phyloP scores from a whole-genome alignment of 345 rosid genomes.

The Gossypium anomalum region DNA sequence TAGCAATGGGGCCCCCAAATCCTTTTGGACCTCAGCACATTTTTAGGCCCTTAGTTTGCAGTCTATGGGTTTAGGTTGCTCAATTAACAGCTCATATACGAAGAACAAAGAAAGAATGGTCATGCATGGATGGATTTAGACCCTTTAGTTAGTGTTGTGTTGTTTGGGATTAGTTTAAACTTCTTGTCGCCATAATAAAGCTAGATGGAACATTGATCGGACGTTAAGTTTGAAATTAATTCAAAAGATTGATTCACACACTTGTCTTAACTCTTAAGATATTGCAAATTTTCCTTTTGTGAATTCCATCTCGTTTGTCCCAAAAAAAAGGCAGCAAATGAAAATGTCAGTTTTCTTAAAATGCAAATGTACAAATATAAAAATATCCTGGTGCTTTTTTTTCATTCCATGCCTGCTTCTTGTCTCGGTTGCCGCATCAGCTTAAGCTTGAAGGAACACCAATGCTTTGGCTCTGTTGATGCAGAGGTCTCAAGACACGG shows the following conservation, averaged over 20 bases:
- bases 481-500: slow-evolving; percentile 24
- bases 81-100: background rate
- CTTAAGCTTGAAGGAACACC: background rate
- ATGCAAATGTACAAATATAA: slow-evolving; percentile 4
- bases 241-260: too few species aligned
- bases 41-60: background rate
- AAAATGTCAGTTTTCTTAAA: background rate
- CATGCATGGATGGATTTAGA: background rate
- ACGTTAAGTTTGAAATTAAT: background rate
- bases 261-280: too few species aligned
- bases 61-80: background rate
- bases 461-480: slow-evolving; percentile 1
- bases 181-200: background rate
- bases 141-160: background rate
- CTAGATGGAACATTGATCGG: background rate
- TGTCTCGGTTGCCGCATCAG: background rate
- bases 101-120: background rate
- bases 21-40: background rate
- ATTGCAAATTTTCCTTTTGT: too few species aligned
- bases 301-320: too few species aligned
- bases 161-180: background rate
- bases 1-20: background rate
- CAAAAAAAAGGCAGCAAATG: background rate
- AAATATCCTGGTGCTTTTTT: background rate
- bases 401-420: background rate